Conservation (phyloP, 1,284 basidiomycete genomes). For the Hymenochaete sp. region DNA sequence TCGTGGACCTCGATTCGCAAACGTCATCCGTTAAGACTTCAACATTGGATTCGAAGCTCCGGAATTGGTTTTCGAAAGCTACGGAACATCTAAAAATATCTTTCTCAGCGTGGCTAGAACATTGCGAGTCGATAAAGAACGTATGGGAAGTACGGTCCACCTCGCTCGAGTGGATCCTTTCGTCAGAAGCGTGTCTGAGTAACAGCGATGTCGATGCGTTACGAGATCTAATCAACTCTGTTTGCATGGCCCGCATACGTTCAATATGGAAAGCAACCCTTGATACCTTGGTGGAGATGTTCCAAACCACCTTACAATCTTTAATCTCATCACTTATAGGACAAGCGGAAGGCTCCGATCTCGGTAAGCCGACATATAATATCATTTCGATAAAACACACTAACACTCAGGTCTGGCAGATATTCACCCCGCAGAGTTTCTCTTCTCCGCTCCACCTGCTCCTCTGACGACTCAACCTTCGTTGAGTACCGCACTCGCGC, state of each 20-base stretch:
- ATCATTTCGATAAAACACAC: slow-evolving; percentile 7
- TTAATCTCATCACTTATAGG: slow-evolving; percentile 26
- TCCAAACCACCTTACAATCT: slow-evolving; percentile 32
- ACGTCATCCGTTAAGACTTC: slow-evolving; percentile 39
- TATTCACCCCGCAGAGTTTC: slow-evolving; percentile 38
- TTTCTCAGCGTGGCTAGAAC: slow-evolving; percentile 47
- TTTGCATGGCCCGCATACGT: slow-evolving; percentile 41
- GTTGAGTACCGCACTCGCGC: slow-evolving; percentile 30
- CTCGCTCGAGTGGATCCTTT: slow-evolving; percentile 38
- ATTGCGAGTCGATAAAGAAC: slow-evolving; percentile 47
- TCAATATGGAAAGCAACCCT: slow-evolving; percentile 50
- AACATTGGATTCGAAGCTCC: slow-evolving; percentile 38
- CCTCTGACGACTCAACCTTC: slow-evolving; percentile 36
- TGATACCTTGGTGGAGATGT: slow-evolving; percentile 34
- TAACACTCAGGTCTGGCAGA: slow-evolving; percentile 30
- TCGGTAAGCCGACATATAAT: slow-evolving; percentile 25
- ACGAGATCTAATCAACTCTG: slow-evolving; percentile 37
- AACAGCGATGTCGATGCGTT: slow-evolving; percentile 36
- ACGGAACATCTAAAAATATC: slow-evolving; percentile 36
- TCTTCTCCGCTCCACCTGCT: slow-evolving; percentile 46
- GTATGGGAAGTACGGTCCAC: slow-evolving; percentile 57
- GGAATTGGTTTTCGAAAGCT: slow-evolving; percentile 53
- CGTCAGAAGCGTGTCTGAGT: slow-evolving; percentile 33
- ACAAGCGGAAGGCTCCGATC: slow-evolving; percentile 20
- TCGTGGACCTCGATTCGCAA: slow-evolving; percentile 54